Evolutionary conservation across 108 stramenopile genomes (phyloP).

Genomic region (Epipyxis sp.): DNA sequence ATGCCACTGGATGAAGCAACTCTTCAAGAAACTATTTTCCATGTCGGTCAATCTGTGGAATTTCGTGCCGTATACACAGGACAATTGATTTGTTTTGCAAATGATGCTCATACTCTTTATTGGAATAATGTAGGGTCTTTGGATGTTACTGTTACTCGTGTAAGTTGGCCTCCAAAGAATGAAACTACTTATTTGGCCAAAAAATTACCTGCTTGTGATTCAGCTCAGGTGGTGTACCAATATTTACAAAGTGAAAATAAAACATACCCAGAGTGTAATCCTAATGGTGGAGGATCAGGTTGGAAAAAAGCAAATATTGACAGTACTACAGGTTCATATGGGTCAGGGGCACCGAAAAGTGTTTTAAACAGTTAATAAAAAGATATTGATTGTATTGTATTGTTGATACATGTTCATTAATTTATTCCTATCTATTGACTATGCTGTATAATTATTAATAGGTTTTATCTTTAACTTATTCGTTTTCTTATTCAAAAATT

Average conservation of each 20-base stretch:
- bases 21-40: slow-evolving; percentile 39
- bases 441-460: no score
- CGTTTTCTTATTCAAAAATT: no score
- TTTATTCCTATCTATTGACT: no score
- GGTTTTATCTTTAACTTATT: no score
- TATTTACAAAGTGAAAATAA: not conserved
- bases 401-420: no score
- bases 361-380: no score
- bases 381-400: no score
- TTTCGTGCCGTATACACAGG: slow-evolving; percentile 45
- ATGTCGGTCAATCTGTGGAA: slow-evolving; percentile 38
- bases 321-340: not conserved
- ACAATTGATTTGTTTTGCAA: slow-evolving; percentile 60
- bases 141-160: slow-evolving; percentile 43
- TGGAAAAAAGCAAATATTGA: not conserved
- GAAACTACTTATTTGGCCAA: not conserved
- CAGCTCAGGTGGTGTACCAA: slow-evolving; percentile 23
- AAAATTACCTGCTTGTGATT: slow-evolving; percentile 14
- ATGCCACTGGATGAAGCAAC: slow-evolving; percentile 35
- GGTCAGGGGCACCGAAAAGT: slow-evolving; percentile 22
- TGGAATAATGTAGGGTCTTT: slow-evolving; percentile 47
- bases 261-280: slow-evolving; percentile 2
- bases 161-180: slow-evolving; percentile 44
- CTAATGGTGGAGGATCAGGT: slow-evolving; percentile 28
- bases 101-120: slow-evolving; percentile 56